phyloP scores from a whole-genome alignment of 345 rosid genomes.

The Toxicodendron radicans region DNA sequence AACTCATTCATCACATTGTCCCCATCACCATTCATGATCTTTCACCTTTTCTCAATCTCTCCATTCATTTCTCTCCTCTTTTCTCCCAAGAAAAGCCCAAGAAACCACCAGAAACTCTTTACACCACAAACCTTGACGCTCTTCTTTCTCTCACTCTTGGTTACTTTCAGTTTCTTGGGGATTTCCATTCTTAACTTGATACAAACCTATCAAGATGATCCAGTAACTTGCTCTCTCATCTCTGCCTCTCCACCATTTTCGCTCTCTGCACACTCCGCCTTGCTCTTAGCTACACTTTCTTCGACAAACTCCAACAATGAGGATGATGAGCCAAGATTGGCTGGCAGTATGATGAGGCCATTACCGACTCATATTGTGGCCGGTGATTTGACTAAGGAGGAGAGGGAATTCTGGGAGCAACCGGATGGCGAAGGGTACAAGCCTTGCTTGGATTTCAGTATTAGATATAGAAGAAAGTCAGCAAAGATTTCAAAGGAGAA shows the following conservation, averaged over 20 bases:
- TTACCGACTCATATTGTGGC: constrained; percentile 45
- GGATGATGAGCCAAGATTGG: constrained; percentile 18
- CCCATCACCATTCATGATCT: constrained; percentile 38
- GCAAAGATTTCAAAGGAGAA: constrained; percentile 55
- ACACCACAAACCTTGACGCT: constrained; percentile 30
- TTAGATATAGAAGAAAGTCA: constrained; percentile 48
- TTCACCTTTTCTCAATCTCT: constrained; percentile 37
- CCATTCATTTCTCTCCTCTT: constrained; percentile 37
- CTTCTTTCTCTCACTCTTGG: constrained; percentile 42
- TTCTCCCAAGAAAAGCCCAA: constrained; percentile 50
- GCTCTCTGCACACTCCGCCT: constrained; percentile 22
- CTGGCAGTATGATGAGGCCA: constrained; percentile 35
- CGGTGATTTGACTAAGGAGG: constrained; percentile 51
- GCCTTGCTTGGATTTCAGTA: constrained; percentile 67
- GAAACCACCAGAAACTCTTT: constrained; percentile 30
- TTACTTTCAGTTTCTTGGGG: constrained; percentile 51
- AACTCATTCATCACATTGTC: constrained; percentile 37
- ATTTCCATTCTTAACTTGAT: constrained; percentile 37
- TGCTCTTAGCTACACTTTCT: constrained; percentile 44
- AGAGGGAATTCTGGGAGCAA: constrained; percentile 69
- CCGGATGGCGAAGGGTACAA: constrained; percentile 58
- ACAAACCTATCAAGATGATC: constrained; percentile 28
- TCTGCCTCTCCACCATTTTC: constrained; percentile 43
- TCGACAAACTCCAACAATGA: constrained; percentile 12
- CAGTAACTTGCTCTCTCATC: constrained; percentile 34